Conservation (phyloP, 2,329 filamentous ascomycete species). For the Ampelomyces quisqualis region DNA sequence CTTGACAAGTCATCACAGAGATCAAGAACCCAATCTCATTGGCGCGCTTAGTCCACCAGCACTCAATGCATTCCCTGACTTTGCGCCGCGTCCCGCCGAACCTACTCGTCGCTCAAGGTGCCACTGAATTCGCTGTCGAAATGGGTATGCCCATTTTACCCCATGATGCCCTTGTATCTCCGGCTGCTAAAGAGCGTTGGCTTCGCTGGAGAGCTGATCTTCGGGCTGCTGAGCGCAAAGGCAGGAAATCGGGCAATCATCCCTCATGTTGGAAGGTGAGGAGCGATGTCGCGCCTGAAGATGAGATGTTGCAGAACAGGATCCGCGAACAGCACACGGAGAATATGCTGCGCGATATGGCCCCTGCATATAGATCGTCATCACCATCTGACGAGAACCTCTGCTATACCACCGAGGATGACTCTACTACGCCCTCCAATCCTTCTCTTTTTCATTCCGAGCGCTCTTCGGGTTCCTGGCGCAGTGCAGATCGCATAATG, state of each 20-base stretch:
- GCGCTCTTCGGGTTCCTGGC: slow-evolving; percentile 21
- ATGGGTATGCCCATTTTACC: slow-evolving; percentile 72
- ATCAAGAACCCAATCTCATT: slow-evolving; percentile 90
- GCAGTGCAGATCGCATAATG: slow-evolving; percentile 14
- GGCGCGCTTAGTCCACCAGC: slow-evolving; percentile 78
- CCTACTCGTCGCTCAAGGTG: slow-evolving; percentile 81
- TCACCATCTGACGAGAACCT: slow-evolving; percentile 27
- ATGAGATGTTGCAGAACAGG: slow-evolving; percentile 36
- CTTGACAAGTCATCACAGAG: slow-evolving; percentile 54
- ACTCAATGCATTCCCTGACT: slow-evolving; percentile 73
- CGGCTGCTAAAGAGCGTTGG: slow-evolving; percentile 75
- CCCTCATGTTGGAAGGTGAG: slow-evolving; percentile 32
- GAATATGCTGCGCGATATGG: slow-evolving; percentile 27
- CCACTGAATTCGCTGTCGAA: slow-evolving; percentile 79
- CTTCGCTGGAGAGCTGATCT: slow-evolving; percentile 74
- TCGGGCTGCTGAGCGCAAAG: slow-evolving; percentile 58
- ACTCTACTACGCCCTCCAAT: slow-evolving; percentile 15
- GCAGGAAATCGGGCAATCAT: slow-evolving; percentile 31
- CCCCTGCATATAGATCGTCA: slow-evolving; percentile 11
- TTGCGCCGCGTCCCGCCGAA: slow-evolving; percentile 90
- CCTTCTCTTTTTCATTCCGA: slow-evolving; percentile 20
- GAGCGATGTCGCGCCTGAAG: slow-evolving; percentile 22
- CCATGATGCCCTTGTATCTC: slow-evolving; percentile 77
- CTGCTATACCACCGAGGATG: slow-evolving; percentile 15
- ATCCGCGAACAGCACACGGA: slow-evolving; percentile 44